Percentiles rank a stretch among this genome's conserved stretches.
Conservation (phyloP, 176 grass and related monocot species). For the Hordeum marinum region DNA sequence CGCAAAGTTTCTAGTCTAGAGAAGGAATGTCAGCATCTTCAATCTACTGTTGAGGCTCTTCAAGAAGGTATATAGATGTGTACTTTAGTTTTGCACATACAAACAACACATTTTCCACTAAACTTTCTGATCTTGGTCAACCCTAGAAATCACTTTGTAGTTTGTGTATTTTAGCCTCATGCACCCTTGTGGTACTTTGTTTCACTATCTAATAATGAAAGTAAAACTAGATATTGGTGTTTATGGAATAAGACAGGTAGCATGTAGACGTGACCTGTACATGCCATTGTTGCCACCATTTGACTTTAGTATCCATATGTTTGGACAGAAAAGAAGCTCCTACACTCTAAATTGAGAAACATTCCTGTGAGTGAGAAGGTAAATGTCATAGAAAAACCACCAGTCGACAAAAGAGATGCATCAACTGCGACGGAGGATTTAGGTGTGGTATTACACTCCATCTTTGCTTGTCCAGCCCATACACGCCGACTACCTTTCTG, state of each 20-base stretch:
- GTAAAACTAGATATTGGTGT: not conserved
- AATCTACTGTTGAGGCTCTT: conserved; percentile 86
- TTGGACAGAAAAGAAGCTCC: conserved; percentile 78
- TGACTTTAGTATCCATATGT: conserved; percentile 16
- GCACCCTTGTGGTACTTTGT: not conserved
- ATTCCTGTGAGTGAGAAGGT: conserved; percentile 54
- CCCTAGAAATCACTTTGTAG: not conserved
- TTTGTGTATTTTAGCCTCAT: conserved; percentile 7
- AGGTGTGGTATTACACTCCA: conserved; percentile 41
- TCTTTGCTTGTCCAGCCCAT: conserved; percentile 1
- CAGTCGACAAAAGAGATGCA: conserved; percentile 57
- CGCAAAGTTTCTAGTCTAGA: conserved; percentile 90
- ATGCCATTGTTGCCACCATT: not conserved
- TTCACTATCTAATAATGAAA: not conserved
- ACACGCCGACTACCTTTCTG: not conserved
- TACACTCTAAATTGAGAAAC: conserved; percentile 83
- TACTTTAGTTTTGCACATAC: not conserved
- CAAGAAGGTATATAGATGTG: conserved; percentile 67
- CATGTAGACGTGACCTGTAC: not conserved
- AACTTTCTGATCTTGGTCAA: not conserved
- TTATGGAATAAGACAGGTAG: not conserved
- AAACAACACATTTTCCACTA: not conserved
- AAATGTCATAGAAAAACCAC: conserved; percentile 41
- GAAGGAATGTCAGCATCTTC: conserved; percentile 92
- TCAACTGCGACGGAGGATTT: conserved; percentile 86